A percentile compares a stretch with the other conserved stretches of the same genome.
phyloP scores from a whole-genome alignment of 805 yeast species.

The Naumovozyma castellii region DNA sequence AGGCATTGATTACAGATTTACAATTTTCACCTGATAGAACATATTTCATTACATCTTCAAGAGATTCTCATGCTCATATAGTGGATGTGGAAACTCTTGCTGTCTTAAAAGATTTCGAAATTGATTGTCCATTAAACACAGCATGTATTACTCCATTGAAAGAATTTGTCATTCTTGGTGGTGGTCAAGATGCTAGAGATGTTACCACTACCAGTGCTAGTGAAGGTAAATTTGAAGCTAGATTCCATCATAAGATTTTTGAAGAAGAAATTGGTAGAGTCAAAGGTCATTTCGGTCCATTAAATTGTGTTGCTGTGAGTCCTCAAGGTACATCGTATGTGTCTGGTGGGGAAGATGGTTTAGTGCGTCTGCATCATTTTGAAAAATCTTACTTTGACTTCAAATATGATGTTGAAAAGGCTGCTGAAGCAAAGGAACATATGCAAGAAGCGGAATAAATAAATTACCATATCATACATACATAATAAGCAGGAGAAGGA shows the following conservation, averaged over 20 bases:
- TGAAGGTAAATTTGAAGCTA: slow-evolving; percentile 94
- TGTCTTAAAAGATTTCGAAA: slow-evolving; percentile 60
- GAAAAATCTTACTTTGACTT: slow-evolving; percentile 90
- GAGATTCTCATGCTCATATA: slow-evolving; percentile 77
- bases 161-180: slow-evolving; percentile 88
- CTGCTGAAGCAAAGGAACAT: slow-evolving; percentile 43
- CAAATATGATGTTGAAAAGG: slow-evolving; percentile 82
- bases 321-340: slow-evolving; percentile 90
- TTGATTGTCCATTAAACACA: slow-evolving; percentile 91
- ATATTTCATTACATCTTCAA: slow-evolving; percentile 85
- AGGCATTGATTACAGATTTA: slow-evolving; percentile 71
- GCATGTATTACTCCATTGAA: slow-evolving; percentile 91
- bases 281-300: slow-evolving; percentile 98
- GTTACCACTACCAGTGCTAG: slow-evolving; percentile 93
- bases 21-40: slow-evolving; percentile 83
- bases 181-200: slow-evolving; percentile 98
- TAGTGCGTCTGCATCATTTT: slow-evolving; percentile 84
- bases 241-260: slow-evolving; percentile 90
- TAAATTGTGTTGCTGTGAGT: slow-evolving; percentile 85
- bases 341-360: slow-evolving; percentile 99
- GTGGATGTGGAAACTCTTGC: slow-evolving; percentile 70
- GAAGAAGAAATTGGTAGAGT: slow-evolving; percentile 95
- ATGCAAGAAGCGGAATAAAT: slow-evolving; percentile 17
- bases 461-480: not conserved
- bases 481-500: not conserved